phyloP scores from a whole-genome alignment of 140 eudicot species.

The Anethum foeniculum region DNA sequence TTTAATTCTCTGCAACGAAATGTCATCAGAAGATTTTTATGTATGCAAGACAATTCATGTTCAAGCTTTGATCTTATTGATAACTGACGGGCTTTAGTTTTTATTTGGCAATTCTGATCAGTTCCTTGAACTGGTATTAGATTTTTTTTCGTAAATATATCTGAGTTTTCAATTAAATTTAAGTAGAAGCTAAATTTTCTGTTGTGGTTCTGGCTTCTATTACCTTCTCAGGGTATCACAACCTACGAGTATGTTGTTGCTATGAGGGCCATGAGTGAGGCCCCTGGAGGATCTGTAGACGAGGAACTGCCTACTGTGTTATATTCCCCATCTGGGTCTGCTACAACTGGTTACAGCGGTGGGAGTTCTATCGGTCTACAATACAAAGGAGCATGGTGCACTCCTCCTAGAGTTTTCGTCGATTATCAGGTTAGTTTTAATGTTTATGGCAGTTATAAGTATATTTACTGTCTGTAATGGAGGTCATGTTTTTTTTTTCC shows the following conservation, averaged over 20 bases:
- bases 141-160: not conserved
- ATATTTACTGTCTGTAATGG: not conserved
- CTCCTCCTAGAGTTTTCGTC: slow-evolving; percentile 89
- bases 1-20: not conserved
- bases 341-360: slow-evolving; percentile 80
- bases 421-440: slow-evolving; percentile 70
- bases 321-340: slow-evolving; percentile 84
- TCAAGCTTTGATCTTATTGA: not conserved
- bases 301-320: slow-evolving; percentile 62
- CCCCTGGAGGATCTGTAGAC: slow-evolving; percentile 64
- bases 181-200: not conserved
- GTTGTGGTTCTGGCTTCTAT: slow-evolving; percentile 2
- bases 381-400: slow-evolving; percentile 94
- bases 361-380: slow-evolving; percentile 90
- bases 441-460: not conserved
- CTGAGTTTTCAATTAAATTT: not conserved
- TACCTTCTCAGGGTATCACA: slow-evolving; percentile 62
- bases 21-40: not conserved
- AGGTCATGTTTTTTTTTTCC: not conserved
- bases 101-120: not conserved
- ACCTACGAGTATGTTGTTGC: slow-evolving; percentile 95
- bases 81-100: not conserved
- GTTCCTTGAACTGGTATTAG: not conserved
- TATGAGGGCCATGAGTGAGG: slow-evolving; percentile 94
- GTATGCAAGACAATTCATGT: not conserved